Evolutionary conservation across 2,329 filamentous ascomycete species (phyloP).

Genomic region (Nigrospora osmanthi): DNA sequence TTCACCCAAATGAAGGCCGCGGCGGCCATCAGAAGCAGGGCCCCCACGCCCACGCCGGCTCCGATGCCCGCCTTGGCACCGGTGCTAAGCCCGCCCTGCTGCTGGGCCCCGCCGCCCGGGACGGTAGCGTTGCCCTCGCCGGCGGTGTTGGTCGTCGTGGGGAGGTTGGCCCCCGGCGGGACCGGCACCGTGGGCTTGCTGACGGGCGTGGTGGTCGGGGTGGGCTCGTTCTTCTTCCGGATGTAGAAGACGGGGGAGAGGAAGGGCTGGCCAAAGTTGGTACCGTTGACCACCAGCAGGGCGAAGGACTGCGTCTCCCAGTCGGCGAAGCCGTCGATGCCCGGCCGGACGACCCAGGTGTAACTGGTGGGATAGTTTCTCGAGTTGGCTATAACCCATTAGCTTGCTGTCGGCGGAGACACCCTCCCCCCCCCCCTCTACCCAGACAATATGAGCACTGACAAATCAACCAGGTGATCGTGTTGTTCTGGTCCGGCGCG

Average conservation of each 20-base stretch:
- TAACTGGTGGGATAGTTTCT: constrained; percentile 1
- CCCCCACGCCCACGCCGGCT: constrained; percentile 19
- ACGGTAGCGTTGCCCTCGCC: neutral
- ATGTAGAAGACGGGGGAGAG: neutral
- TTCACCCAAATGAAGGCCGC: constrained; percentile 12
- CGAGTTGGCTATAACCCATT: neutral
- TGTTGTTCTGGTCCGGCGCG: neutral
- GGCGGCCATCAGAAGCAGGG: constrained; percentile 10
- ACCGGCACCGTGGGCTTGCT: neutral
- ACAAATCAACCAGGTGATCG: neutral
- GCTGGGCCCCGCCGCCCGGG: no score
- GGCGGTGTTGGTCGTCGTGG: neutral
- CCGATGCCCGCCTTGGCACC: constrained; percentile 27
- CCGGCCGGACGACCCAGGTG: neutral
- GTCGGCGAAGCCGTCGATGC: neutral
- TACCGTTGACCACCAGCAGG: constrained; percentile 1
- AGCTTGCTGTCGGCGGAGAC: neutral
- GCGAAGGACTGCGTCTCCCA: neutral
- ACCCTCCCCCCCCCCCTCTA: no score
- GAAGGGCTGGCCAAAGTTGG: neutral
- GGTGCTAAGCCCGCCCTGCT: constrained; percentile 12
- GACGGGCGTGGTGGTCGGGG: neutral
- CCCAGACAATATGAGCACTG: neutral
- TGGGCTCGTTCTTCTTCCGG: neutral
- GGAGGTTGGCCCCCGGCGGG: neutral